Percentiles rank a stretch among this genome's conserved stretches.
Conservation (phyloP, 192 early-diverging fungal species). For the Dimargaris cristalligena region DNA sequence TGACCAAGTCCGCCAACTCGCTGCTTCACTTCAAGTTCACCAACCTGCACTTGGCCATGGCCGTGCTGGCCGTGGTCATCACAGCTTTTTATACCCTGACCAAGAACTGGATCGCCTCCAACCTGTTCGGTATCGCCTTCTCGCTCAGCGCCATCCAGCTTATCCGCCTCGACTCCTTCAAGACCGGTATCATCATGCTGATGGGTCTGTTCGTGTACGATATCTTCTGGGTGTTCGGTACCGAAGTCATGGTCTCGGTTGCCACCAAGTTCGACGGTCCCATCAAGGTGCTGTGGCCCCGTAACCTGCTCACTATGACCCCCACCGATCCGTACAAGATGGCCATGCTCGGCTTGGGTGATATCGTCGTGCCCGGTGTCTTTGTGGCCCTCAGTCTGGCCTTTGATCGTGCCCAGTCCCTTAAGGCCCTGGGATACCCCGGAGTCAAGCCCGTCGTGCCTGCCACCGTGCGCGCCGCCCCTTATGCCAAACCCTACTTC, state of each 20-base stretch:
- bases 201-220: conserved; percentile 88
- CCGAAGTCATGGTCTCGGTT: conserved; percentile 95
- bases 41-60: conserved; percentile 42
- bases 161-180: conserved; percentile 85
- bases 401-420: conserved; percentile 68
- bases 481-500: conserved; percentile 82
- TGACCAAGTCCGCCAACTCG: conserved; percentile 23
- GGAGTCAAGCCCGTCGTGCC: conserved; percentile 28
- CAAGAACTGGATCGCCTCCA: conserved; percentile 89
- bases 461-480: conserved; percentile 20
- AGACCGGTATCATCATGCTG: conserved; percentile 88
- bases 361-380: conserved; percentile 93
- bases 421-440: conserved; percentile 34
- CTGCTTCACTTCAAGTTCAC: conserved; percentile 35
- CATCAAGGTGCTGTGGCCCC: conserved; percentile 87
- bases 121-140: conserved; percentile 75
- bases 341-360: conserved; percentile 90
- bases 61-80: conserved; percentile 34
- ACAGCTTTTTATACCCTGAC: conserved; percentile 61
- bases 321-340: conserved; percentile 32
- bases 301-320: conserved; percentile 35
- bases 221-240: conserved; percentile 98
- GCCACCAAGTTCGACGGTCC: conserved; percentile 93
- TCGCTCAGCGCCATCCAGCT: conserved; percentile 71
- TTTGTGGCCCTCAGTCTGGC: conserved; percentile 81